Percentiles rank a stretch among this genome's conserved stretches.
Evolutionary conservation across 768 basidiomycete species (phyloP).

Genomic region (Boletus subparvulus): DNA sequence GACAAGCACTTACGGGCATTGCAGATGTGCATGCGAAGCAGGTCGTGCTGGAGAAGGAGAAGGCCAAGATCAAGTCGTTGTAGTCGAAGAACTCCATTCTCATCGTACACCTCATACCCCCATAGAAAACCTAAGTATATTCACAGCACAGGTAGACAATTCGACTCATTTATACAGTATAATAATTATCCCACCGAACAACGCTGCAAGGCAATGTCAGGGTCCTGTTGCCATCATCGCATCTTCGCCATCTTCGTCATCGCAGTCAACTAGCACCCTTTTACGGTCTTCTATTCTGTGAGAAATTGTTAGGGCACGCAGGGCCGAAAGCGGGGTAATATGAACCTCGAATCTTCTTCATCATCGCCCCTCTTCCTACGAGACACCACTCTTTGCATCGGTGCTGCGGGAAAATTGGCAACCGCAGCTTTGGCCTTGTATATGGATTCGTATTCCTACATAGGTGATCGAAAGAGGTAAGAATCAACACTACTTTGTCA

Average conservation of each 20-base stretch:
- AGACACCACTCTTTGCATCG: constrained; percentile 42
- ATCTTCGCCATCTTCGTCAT: constrained; percentile 33
- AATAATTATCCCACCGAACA: constrained; percentile 18
- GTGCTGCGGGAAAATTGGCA: constrained; percentile 50
- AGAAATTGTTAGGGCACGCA: not conserved
- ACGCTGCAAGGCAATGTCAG: constrained; percentile 6
- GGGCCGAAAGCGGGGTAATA: not conserved
- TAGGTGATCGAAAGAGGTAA: not conserved
- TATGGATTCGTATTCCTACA: constrained; percentile 90
- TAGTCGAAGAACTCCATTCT: constrained; percentile 35
- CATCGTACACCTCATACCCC: constrained; percentile 13
- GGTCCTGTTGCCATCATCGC: constrained; percentile 36
- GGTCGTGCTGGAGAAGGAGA: constrained; percentile 80
- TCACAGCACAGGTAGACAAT: constrained; percentile 16
- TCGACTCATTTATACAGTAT: constrained; percentile 25
- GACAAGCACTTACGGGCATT: constrained; percentile 3
- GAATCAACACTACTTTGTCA: not conserved
- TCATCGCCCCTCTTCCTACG: constrained; percentile 75
- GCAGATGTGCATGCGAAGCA: constrained; percentile 81
- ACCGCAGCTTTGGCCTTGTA: constrained; percentile 77
- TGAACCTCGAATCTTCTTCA: constrained; percentile 56
- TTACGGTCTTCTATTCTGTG: constrained; percentile 46
- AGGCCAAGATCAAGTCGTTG: constrained; percentile 75
- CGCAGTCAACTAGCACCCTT: constrained; percentile 36
- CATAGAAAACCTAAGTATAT: constrained; percentile 10